phyloP scores from a whole-genome alignment of 2,329 filamentous ascomycete genomes.

The Thyridium curvatum region DNA sequence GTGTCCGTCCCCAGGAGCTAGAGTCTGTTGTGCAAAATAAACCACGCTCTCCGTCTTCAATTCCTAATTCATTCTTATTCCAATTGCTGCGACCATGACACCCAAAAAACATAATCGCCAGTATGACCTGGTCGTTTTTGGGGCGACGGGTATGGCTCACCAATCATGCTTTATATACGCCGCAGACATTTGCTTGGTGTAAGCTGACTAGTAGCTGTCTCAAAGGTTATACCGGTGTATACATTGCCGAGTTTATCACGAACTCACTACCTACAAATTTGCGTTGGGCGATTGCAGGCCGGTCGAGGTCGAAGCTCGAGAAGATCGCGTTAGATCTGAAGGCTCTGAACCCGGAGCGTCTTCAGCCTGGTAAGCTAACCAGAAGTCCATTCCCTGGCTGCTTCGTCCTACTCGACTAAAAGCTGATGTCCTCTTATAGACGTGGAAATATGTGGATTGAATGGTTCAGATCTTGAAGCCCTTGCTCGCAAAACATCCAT shows the following conservation, averaged over 20 bases:
- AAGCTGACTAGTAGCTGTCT: no score
- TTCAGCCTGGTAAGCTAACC: conserved; percentile 54
- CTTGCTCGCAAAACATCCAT: conserved; percentile 51
- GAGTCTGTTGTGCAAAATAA: no score
- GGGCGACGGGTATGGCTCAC: conserved; percentile 48
- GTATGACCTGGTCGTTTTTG: conserved; percentile 53
- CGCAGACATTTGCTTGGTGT: neutral
- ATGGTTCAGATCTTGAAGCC: conserved; percentile 35
- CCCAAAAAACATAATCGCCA: conserved; percentile 36
- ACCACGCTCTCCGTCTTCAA: no score
- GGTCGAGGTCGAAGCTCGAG: conserved; percentile 70
- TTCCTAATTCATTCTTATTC: no score
- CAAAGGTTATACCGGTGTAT: conserved; percentile 76
- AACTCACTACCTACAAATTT: conserved; percentile 65
- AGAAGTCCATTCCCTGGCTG: no score
- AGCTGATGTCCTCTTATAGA: conserved; percentile 19
- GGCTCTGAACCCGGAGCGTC: conserved; percentile 60
- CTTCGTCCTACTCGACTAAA: conserved; percentile 4
- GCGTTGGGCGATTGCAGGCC: conserved; percentile 83
- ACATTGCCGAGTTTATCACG: conserved; percentile 70
- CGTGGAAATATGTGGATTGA: conserved; percentile 46
- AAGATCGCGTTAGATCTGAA: conserved; percentile 61
- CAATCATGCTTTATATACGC: neutral
- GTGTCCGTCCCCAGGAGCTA: conserved; percentile 1
- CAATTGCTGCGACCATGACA: no score